Conservation (phyloP, 305 asterid genomes). For the Ajuga reptans region DNA sequence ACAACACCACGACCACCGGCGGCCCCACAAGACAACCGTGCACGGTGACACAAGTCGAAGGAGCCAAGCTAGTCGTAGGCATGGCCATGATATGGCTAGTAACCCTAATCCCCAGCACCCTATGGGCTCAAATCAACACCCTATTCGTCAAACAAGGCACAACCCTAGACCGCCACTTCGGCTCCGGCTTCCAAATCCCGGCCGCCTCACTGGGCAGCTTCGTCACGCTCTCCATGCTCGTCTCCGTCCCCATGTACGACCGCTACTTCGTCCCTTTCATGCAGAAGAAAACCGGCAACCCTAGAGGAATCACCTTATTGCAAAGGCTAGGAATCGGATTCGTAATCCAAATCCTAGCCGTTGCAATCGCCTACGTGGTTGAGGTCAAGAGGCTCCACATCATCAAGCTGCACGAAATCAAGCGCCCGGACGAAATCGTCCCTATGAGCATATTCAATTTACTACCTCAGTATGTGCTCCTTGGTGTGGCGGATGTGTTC, state of each 20-base stretch:
- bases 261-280: constrained; percentile 59
- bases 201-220: constrained; percentile 75
- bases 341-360: constrained; percentile 50
- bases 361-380: constrained; percentile 42
- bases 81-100: constrained; percentile 72
- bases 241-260: constrained; percentile 64
- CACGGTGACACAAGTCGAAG: constrained; percentile 79
- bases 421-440: constrained; percentile 32
- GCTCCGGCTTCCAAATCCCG: constrained; percentile 51
- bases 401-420: constrained; percentile 26
- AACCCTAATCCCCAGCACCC: constrained; percentile 68
- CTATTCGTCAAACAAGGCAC: constrained; percentile 82
- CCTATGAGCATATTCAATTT: constrained; percentile 61
- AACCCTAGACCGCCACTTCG: constrained; percentile 58
- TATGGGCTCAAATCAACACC: constrained; percentile 84
- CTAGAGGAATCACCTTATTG: constrained; percentile 61
- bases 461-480: constrained; percentile 59
- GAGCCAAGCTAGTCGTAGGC: constrained; percentile 57
- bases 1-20: background rate
- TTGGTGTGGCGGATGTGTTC: constrained; percentile 74
- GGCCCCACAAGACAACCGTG: constrained; percentile 33
- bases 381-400: constrained; percentile 43
- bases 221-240: constrained; percentile 64
- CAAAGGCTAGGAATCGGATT: constrained; percentile 66
- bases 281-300: constrained; percentile 54